Evolutionary conservation across 2,329 filamentous ascomycete species (phyloP), one percentile per base, ranked within the genome.

Genomic region (Cercospora janseana): DNA sequence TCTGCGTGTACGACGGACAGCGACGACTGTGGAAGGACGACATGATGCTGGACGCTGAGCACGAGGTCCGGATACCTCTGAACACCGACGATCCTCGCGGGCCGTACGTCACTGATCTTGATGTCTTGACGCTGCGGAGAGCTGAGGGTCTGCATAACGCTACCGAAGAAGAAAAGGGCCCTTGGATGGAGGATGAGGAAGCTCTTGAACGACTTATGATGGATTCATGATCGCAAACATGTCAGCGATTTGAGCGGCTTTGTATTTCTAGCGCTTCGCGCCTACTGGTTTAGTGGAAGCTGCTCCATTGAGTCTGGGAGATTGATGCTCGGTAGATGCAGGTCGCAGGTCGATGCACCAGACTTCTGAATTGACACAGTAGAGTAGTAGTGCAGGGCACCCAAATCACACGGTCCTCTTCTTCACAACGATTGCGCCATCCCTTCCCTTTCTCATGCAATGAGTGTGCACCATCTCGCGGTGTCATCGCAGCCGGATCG

Each of bases 11-110:
- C 64, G 90, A 97, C 65, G 93, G 93, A 0, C 79, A 79, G 12
- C 83, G 91, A 46, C 84, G 92, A 32, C 79, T 98, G 42, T 93
- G 88, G 80, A 97, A 97, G 75, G 93, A 98, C 67, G 93, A 98
- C 72, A 93, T 97, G 89, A 95, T 96, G 90, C 83, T 98, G 42
- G 89, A 91, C 61, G 90, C 87, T 12, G 90, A 95, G 62, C 91
- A 93, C 64, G 93, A 98, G 72, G 89, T 97, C 28, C 88, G 92
- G 65, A 78, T 95, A 69, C 83, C 83, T 69, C 78, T 96, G 54
- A 67, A 66, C 13, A 80, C 80, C 18, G 86, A 81, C 20, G 86
- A 88, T 65, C 62, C 74, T 15, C 83, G 86, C 63, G 44, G 44
- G 21, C 79, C 81, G 1, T 97, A 95, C 67, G 85, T 96, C 29